Base-by-base conservation (phyloP, 2,329 filamentous ascomycete species). In the Rugonectria rugulosa region DNA sequence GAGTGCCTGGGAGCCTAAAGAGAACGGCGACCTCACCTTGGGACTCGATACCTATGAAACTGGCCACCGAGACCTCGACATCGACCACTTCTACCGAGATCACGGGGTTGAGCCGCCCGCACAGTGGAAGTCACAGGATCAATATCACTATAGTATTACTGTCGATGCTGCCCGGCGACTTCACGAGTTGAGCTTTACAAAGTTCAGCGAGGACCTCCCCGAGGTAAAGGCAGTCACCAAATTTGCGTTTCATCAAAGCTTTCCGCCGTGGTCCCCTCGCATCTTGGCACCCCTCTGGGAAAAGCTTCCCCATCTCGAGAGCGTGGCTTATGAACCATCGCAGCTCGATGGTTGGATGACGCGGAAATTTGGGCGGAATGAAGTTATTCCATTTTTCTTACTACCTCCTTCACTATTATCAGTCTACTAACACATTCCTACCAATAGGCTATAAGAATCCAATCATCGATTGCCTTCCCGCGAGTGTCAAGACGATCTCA, bases 401-500 rank as follows among this genome's bases (percentile, higher is more conserved):
- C n/a, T n/a, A 38, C 23, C 17, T 4, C 10, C 32, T 53, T n/a
- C 32, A 45, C 6, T 24, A 42, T 40, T 14, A 21, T 32, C 24
- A 32, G 29, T 12, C 24, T 47, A 17, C 50, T 54, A 42, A 54
- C 40, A n/a, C 27, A 23, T 24, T 20, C 24, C 19, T 23, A 29
- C 38, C 11, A 27, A 29, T 6, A 59, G 52, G 24, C 17, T 51
- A 61, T 21, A 8, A 42, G 11, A 14, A 19, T 14, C 45, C 40
- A 10, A 45, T 53, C 0, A 34, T 15, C n/a, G 3, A 19, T 15
- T n/a, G 12, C 20, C 19, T 64, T 8, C 19, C 48, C 1, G 27
- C 2, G 26, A 24, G 3, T 11, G 68, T 80, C 26, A 60, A 68
- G 14, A 59, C 1, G 3, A 2, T 64, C 1, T 44, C 9, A 0